Evolutionary conservation across 1,284 basidiomycete species (phyloP), one percentile per base, ranked within the genome.

Genomic region (Flammula alnicola): DNA sequence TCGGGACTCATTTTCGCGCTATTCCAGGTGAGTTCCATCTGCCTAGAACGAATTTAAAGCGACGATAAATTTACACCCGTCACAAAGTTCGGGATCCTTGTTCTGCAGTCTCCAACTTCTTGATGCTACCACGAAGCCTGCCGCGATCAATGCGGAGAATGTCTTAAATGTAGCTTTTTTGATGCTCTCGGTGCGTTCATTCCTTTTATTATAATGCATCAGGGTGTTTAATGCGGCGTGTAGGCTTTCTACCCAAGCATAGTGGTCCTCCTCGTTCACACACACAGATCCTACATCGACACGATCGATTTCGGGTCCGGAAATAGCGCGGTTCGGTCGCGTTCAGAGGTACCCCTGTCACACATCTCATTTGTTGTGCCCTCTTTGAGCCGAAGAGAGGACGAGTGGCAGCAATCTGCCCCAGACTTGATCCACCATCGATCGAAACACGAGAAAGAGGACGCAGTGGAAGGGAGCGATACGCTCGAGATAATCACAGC

Each of bases 161-260:
- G 36, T 39, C 14, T 39, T 39, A 14, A 39, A 39, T 26, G 37
- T 39, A 3, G 23, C 37, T 3, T 39, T 39, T 16, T 8, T 26
- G 6, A 39, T 39, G 37, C 14, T 39, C 12, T 39, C 37, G 11
- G 37, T 38, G 7, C 20, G 22, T 20, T 14, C 4, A 2, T 35
- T 4, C 20, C n/a, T n/a, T n/a, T n/a, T n/a, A n/a, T n/a, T n/a
- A n/a, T n/a, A n/a, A n/a, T n/a, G n/a, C n/a, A n/a, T n/a, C n/a
- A n/a, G n/a, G n/a, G n/a, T n/a, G 22, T n/a, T 17, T 23, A 39
- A 8, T 5, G 7, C 27, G 6, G 8, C 17, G 5, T 37, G 12
- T 5, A 39, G 37, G 37, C 37, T 5, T 39, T 26, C 12, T 39
- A 39, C 27, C 37, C 37, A 14, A 38, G 36, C n/a, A 38, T 38